Evolutionary conservation across 2,329 filamentous ascomycete species (phyloP).

Genomic region (Penicillium sp.): DNA sequence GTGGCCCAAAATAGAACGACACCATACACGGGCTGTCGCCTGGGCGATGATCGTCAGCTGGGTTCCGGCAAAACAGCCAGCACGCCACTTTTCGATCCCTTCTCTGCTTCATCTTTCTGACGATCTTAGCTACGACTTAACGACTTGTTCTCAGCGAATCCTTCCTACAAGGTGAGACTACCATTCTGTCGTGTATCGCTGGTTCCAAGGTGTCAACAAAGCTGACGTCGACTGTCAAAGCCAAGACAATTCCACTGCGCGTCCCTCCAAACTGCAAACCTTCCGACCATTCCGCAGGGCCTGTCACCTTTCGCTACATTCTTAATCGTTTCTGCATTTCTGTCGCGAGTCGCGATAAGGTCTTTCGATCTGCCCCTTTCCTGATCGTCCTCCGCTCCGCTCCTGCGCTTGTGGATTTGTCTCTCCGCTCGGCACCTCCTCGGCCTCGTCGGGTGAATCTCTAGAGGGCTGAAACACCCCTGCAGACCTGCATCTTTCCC

Average conservation of each 20-base stretch:
- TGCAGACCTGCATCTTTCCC: conserved; percentile 14
- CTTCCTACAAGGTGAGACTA: background rate
- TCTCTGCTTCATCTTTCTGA: background rate
- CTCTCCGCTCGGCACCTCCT: conserved; percentile 4
- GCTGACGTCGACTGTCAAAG: conserved; percentile 5
- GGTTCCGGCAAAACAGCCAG: background rate
- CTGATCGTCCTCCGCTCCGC: background rate
- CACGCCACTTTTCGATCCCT: background rate
- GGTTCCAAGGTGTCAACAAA: background rate
- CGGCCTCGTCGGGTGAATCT: conserved; percentile 3
- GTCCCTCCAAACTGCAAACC: background rate
- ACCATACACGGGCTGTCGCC: conserved; percentile 25
- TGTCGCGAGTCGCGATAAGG: background rate
- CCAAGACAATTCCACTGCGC: conserved; percentile 7
- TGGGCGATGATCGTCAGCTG: conserved; percentile 24
- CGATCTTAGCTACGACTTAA: background rate
- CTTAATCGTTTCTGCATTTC: background rate
- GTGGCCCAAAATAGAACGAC: conserved; percentile 26
- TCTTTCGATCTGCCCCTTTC: background rate
- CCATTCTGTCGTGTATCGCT: background rate
- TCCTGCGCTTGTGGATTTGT: background rate
- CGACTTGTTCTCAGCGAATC: background rate
- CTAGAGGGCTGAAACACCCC: conserved; percentile 23
- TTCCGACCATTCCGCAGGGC: background rate
- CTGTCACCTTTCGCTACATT: conserved; percentile 7